Base-by-base conservation (phyloP, 768 basidiomycete genomes). In the Boletus patriciae region DNA sequence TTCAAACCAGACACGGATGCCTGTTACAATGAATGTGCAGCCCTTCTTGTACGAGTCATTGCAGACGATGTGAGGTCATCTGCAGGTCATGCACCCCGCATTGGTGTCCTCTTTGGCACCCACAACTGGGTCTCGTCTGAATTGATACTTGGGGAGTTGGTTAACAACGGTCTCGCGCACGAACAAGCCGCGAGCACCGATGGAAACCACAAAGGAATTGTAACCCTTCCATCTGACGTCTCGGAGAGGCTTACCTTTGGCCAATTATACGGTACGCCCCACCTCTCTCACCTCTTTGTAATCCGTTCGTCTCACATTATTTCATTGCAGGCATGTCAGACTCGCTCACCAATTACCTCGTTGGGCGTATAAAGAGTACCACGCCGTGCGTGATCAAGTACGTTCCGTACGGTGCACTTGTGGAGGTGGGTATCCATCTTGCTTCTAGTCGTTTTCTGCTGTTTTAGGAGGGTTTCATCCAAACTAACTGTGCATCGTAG, bases 331-430 rank as follows among this genome's bases (percentile, higher is more conserved):
- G 93, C 6, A 95, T 97, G 92, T 83, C 84, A 41, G 92, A 94
- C 63, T 83, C 85, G 43, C 73, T 97, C 50, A 90, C 90, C 3
- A 79, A 91, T 57, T 79, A 83, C 62, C 74, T 95, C 19, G 86
- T 85, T 3, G 70, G 74, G 2, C 79, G 77, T 34, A 85, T 84
- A 21, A 74, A 68, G 50, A 70, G 72, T 40, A 59, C 78, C 18
- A 74, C 78, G n/a, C 92, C 94, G 0, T 81, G 91, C 52, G 84
- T 91, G 0, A 79, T 93, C 73, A 96, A 96, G 81, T 87, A 90
- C 61, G 77, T 92, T 15, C 92, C 90, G 0, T 92, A 92, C 58
- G 91, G 92, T 8, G 78, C 82, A 2, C 74, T 92, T 9, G 73
- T 77, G 1, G 88, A 91, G 64, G 88, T 85, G 38, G 47, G 63